A percentile compares a stretch with the other conserved stretches of the same genome.
phyloP scores from a whole-genome alignment of 2,329 filamentous ascomycete genomes.

The Davidsoniella virescens region DNA sequence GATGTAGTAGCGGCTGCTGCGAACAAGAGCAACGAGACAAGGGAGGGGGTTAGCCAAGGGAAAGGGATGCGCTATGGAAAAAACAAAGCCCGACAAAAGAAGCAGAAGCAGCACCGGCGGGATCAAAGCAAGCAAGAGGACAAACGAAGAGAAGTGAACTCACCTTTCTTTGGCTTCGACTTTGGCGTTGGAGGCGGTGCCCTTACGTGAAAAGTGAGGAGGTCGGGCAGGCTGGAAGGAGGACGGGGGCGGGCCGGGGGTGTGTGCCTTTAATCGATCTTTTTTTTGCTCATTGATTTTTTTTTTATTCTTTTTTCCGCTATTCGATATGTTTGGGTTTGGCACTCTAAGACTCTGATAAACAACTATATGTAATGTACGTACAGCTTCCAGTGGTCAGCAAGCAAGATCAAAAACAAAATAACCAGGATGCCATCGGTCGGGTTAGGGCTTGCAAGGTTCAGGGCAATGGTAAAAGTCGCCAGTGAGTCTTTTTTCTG shows the following conservation, averaged over 20 bases:
- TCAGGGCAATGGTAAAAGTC: not conserved
- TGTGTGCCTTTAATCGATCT: conserved; percentile 1
- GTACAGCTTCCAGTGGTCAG: not conserved
- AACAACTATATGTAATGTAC: too few species aligned
- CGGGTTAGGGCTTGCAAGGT: not conserved
- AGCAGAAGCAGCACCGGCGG: not conserved
- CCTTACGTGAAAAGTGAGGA: conserved; percentile 10
- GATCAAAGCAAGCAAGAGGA: not conserved
- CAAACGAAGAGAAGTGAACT: not conserved
- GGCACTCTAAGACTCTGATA: not conserved
- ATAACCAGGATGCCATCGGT: too few species aligned
- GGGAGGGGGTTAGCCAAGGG: not conserved
- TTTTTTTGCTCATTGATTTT: not conserved
- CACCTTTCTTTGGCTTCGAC: not conserved
- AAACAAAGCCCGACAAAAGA: not conserved
- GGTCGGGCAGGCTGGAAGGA: conserved; percentile 8
- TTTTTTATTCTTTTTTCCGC: not conserved
- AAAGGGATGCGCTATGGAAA: not conserved
- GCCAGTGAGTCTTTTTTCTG: conserved; percentile 1
- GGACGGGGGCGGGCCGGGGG: conserved; percentile 5
- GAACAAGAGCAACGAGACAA: not conserved
- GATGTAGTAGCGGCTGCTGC: too few species aligned
- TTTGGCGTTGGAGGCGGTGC: conserved; percentile 2
- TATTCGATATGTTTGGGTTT: not conserved
- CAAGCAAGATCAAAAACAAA: not conserved